Evolutionary conservation across 768 basidiomycete species (phyloP).

Genomic region (Boletus bicolor): DNA sequence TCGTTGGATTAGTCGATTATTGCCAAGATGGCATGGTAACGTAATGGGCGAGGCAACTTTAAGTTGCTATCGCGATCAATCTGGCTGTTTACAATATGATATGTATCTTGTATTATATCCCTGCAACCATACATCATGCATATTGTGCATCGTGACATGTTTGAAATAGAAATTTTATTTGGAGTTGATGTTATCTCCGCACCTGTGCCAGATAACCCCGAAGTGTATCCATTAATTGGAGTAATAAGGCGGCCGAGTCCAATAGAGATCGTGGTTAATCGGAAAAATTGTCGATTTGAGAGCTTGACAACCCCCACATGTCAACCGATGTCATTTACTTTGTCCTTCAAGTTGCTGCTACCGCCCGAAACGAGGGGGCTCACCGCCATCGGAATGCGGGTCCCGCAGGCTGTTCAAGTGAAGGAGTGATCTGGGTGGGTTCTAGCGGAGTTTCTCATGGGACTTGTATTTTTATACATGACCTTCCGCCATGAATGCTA

Average conservation of each 20-base stretch:
- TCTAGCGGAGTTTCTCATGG: not conserved
- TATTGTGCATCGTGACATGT: not conserved
- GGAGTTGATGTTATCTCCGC: not conserved
- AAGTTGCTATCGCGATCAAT: not conserved
- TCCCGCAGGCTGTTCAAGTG: not conserved
- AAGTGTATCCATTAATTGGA: not conserved
- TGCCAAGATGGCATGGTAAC: conserved; percentile 39
- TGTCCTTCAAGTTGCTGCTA: no score
- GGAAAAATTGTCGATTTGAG: no score
- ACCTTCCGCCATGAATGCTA: not conserved
- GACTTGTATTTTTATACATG: not conserved
- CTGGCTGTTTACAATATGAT: not conserved
- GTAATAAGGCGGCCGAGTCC: not conserved
- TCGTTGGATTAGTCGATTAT: conserved; percentile 29
- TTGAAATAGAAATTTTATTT: not conserved
- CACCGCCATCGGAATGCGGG: not conserved
- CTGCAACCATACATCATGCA: not conserved
- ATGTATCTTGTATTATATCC: not conserved
- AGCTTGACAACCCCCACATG: not conserved
- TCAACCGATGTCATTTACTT: not conserved
- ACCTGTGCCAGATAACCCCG: not conserved
- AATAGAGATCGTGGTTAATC: not conserved
- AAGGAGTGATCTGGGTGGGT: no score
- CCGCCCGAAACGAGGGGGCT: not conserved
- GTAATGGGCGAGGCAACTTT: not conserved